phyloP scores from a whole-genome alignment of 2,329 filamentous ascomycete genomes.

The Penicillium brasilianum region DNA sequence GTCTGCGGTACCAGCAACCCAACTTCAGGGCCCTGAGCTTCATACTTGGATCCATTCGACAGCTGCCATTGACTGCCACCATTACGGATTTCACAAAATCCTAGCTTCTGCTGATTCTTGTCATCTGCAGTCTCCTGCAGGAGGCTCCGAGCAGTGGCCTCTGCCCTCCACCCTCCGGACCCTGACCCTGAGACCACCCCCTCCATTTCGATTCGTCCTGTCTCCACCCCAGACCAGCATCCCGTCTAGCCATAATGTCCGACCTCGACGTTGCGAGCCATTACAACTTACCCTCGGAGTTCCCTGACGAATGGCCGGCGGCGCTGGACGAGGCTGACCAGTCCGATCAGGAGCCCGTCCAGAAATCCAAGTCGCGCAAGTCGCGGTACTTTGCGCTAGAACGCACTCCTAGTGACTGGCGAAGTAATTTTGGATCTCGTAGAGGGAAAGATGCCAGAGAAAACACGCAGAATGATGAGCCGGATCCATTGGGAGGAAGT shows the following conservation, averaged over 20 bases:
- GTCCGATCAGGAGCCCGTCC: conserved; percentile 61
- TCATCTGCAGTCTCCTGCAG: conserved; percentile 11
- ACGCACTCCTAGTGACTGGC: conserved; percentile 70
- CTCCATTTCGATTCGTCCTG: conserved; percentile 18
- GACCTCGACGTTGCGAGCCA: conserved; percentile 85
- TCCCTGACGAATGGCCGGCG: conserved; percentile 82
- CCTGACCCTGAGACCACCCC: conserved; percentile 1
- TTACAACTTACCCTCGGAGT: conserved; percentile 81
- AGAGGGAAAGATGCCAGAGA: conserved; percentile 71
- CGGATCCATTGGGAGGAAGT: conserved; percentile 85
- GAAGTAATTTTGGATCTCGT: conserved; percentile 71
- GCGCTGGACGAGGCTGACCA: conserved; percentile 76
- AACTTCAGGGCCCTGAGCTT: background rate
- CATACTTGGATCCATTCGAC: background rate
- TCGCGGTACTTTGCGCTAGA: conserved; percentile 87
- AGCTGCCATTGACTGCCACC: background rate
- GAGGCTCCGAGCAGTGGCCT: conserved; percentile 6
- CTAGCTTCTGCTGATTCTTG: conserved; percentile 2
- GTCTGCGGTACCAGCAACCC: conserved; percentile 1
- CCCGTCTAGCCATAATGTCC: conserved; percentile 54
- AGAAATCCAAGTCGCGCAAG: conserved; percentile 56
- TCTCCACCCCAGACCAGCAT: conserved; percentile 14
- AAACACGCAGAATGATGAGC: conserved; percentile 88
- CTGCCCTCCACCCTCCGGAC: background rate
- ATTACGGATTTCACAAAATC: background rate